Percentiles rank a stretch among this genome's conserved stretches.
These are phyloP conservation scores for Xylaria sp. DNA, from an alignment of 2,329 filamentous ascomycete species.

Conservation along the genomic window DNA sequence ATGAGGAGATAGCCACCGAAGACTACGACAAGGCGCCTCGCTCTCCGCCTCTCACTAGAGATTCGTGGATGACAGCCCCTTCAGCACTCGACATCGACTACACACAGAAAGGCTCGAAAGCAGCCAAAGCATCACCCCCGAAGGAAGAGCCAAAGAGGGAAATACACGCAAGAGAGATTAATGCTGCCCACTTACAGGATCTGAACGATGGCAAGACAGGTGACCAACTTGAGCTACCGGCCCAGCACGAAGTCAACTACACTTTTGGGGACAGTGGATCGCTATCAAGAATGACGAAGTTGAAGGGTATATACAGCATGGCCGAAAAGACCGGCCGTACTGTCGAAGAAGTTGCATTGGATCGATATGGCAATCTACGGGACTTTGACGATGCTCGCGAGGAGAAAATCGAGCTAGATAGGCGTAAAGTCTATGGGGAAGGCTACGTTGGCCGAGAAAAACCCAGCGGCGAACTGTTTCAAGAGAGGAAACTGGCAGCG, in stretches of 20 bases:
- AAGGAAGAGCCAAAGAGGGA: constrained; percentile 73
- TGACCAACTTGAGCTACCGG: constrained; percentile 64
- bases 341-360: constrained; percentile 84
- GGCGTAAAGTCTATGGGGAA: constrained; percentile 82
- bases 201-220: constrained; percentile 66
- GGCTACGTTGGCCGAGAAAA: constrained; percentile 87
- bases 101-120: constrained; percentile 69
- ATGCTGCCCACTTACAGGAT: constrained; percentile 71
- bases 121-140: constrained; percentile 62
- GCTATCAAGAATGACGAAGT: constrained; percentile 95
- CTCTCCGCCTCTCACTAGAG: constrained; percentile 67
- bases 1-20: constrained; percentile 58
- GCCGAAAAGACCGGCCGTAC: constrained; percentile 78
- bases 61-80: constrained; percentile 95
- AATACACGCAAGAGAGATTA: constrained; percentile 84
- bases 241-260: constrained; percentile 76
- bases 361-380: constrained; percentile 82
- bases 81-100: constrained; percentile 87
- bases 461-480: constrained; percentile 86
- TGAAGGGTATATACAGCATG: constrained; percentile 84
- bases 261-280: constrained; percentile 90
- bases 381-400: constrained; percentile 94
- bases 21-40: constrained; percentile 45
- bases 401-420: constrained; percentile 89
- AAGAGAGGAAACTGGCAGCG: constrained; percentile 74